A percentile compares a stretch with the other conserved stretches of the same genome.
Evolutionary conservation across 306 rosid species (phyloP).

Genomic region (Lithocarpus polystachyus): DNA sequence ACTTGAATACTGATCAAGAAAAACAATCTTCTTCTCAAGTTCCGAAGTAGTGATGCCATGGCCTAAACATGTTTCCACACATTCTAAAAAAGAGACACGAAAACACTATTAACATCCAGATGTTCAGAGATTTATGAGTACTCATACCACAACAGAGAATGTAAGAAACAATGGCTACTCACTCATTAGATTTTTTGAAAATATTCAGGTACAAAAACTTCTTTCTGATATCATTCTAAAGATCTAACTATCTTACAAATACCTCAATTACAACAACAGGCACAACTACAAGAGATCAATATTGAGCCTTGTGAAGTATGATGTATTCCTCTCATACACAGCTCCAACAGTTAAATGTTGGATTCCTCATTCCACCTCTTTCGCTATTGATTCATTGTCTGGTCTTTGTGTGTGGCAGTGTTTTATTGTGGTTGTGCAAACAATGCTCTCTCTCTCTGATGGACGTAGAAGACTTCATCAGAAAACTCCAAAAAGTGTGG

Average conservation of each 20-base stretch:
- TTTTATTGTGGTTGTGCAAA: background rate
- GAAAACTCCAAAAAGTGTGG: slow-evolving; percentile 84
- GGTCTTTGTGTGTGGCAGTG: background rate
- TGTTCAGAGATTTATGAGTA: background rate
- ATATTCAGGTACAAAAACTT: background rate
- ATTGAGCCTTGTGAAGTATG: background rate
- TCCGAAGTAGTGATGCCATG: background rate
- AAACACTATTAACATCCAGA: background rate
- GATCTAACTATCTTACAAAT: background rate
- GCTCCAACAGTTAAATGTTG: background rate
- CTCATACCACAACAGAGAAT: background rate
- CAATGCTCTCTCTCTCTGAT: background rate
- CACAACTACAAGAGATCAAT: background rate
- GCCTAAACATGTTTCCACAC: background rate
- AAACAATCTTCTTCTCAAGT: no score
- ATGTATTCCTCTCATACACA: background rate
- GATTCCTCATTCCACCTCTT: background rate
- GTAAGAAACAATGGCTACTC: background rate
- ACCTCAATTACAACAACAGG: background rate
- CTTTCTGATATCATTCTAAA: background rate
- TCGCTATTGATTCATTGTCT: background rate
- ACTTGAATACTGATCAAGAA: no score
- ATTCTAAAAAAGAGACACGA: background rate
- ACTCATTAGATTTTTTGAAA: background rate
- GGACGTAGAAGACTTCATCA: slow-evolving; percentile 29